phyloP scores from a whole-genome alignment of 2,329 filamentous ascomycete genomes.

The Fusarium caatingaense region DNA sequence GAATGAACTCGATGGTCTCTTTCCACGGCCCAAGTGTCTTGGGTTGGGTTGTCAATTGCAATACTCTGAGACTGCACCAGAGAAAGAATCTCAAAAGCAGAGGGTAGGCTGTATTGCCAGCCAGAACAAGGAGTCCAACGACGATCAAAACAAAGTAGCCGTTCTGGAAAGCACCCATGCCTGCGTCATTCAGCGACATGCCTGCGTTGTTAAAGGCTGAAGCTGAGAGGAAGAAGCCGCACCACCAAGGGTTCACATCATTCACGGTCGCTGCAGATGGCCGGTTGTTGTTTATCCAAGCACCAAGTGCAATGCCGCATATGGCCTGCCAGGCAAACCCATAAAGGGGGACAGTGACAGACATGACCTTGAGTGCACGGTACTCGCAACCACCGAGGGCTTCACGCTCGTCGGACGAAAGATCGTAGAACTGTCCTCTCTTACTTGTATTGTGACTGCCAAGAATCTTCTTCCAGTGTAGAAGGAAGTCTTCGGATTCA shows the following conservation, averaged over 20 bases:
- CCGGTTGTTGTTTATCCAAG: constrained; percentile 67
- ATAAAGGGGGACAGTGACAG: constrained; percentile 70
- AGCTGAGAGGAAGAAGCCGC: constrained; percentile 74
- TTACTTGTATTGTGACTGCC: constrained; percentile 56
- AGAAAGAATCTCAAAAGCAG: constrained; percentile 70
- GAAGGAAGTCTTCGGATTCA: constrained; percentile 45
- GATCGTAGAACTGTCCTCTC: constrained; percentile 66
- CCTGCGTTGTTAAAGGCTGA: constrained; percentile 79
- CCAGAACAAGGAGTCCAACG: constrained; percentile 69
- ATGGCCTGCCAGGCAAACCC: constrained; percentile 69
- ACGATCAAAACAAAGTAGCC: constrained; percentile 62
- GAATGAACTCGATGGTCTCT: constrained; percentile 64
- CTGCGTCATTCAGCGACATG: constrained; percentile 74
- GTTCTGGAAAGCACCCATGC: constrained; percentile 70
- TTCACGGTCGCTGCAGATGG: constrained; percentile 62
- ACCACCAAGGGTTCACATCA: constrained; percentile 74
- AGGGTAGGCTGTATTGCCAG: constrained; percentile 75
- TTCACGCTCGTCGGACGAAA: constrained; percentile 65
- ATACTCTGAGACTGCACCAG: constrained; percentile 61
- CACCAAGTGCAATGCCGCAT: constrained; percentile 68
- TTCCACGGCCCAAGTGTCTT: constrained; percentile 56
- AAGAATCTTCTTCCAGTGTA: constrained; percentile 51
- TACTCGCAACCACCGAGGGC: constrained; percentile 73
- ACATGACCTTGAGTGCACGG: constrained; percentile 68
- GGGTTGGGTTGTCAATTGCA: constrained; percentile 54